A percentile compares a stretch with the other conserved stretches of the same genome.
These are phyloP conservation scores for Begonia loranthoides DNA, from an alignment of 306 rosid species.

Conservation along the genomic window DNA sequence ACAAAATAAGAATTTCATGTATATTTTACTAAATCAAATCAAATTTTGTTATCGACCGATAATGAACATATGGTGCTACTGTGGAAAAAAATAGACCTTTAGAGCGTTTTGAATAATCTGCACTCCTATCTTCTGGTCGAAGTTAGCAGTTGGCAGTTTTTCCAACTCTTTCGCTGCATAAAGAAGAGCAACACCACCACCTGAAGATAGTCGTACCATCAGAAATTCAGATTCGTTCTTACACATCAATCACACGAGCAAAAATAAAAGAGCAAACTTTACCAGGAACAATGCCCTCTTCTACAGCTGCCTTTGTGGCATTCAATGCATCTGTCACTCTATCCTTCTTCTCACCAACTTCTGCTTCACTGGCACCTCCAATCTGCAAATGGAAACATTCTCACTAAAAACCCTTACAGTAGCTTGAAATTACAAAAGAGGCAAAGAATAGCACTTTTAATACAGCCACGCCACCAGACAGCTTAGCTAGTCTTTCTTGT, in stretches of 20 bases:
- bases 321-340: slow-evolving; percentile 47
- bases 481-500: slow-evolving; percentile 34
- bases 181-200: slow-evolving; percentile 49
- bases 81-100: slow-evolving; percentile 15
- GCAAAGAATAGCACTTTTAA: slow-evolving; percentile 18
- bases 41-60: no score
- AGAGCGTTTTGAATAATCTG: slow-evolving; percentile 46
- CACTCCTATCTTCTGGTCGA: slow-evolving; percentile 46
- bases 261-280: neutral
- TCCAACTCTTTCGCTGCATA: slow-evolving; percentile 41
- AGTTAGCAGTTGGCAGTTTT: slow-evolving; percentile 33
- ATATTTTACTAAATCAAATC: no score
- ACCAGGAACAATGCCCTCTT: slow-evolving; percentile 48
- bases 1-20: no score
- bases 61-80: no score
- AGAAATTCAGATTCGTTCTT: neutral
- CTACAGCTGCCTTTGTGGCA: slow-evolving; percentile 50
- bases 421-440: neutral
- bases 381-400: slow-evolving; percentile 12
- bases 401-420: neutral
- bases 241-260: neutral
- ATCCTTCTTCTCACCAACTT: slow-evolving; percentile 43
- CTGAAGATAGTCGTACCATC: slow-evolving; percentile 9
- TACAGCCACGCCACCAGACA: slow-evolving; percentile 45
- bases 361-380: slow-evolving; percentile 44